Conservation (phyloP, 2,329 filamentous ascomycete species). For the Dactylellina parvicollis region DNA sequence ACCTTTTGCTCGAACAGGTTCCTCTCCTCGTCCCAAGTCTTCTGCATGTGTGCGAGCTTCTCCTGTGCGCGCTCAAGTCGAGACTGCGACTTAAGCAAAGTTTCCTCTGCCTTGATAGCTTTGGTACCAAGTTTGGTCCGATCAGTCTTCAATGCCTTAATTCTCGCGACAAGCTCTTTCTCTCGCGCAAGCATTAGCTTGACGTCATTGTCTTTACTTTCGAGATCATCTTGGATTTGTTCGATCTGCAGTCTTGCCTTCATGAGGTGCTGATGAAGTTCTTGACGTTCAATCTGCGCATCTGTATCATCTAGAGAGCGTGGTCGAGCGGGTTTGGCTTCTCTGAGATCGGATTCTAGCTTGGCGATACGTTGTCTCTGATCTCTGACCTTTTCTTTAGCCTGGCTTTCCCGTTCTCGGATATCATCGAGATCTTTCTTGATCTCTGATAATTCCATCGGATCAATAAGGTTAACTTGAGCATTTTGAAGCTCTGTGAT, state of each 20-base stretch:
- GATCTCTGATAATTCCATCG: conserved; percentile 68
- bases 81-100: conserved; percentile 52
- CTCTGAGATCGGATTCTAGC: conserved; percentile 74
- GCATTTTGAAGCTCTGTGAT: conserved; percentile 68
- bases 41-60: conserved; percentile 58
- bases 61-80: conserved; percentile 57
- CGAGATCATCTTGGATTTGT: conserved; percentile 60
- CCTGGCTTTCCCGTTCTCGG: conserved; percentile 73
- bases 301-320: conserved; percentile 61
- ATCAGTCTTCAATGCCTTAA: conserved; percentile 56
- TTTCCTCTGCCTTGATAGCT: conserved; percentile 53
- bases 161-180: conserved; percentile 59
- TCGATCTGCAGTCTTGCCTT: conserved; percentile 62
- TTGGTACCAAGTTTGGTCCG: conserved; percentile 54
- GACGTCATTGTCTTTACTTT: conserved; percentile 56
- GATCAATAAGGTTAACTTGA: conserved; percentile 64
- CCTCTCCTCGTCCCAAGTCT: conserved; percentile 59
- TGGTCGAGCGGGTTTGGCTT: conserved; percentile 64
- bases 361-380: conserved; percentile 74
- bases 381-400: conserved; percentile 71
- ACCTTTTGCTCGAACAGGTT: conserved; percentile 64
- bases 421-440: conserved; percentile 70
- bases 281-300: conserved; percentile 64
- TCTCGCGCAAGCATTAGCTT: conserved; percentile 59
- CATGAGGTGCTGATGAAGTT: conserved; percentile 61